Evolutionary conservation across 371 early-diverging fungal species (phyloP).

Genomic region (Syncephalis plumigaleata): DNA sequence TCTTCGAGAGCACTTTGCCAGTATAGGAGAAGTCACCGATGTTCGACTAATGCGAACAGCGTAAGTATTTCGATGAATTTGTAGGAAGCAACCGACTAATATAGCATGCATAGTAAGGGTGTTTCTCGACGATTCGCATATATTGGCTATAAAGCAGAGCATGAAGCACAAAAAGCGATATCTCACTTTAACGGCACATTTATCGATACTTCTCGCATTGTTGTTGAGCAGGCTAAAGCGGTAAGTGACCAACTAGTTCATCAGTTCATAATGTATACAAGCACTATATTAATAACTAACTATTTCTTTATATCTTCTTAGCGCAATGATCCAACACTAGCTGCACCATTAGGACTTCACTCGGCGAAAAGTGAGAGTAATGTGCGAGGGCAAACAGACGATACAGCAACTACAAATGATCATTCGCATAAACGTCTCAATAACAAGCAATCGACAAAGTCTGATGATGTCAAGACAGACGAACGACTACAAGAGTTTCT

Average conservation of each 20-base stretch:
- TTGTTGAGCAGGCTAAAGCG: constrained; percentile 75
- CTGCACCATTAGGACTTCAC: constrained; percentile 12
- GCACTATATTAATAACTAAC: too few relatives aligned
- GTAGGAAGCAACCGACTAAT: background rate
- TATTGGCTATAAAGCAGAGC: constrained; percentile 74
- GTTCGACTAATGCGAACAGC: constrained; percentile 66
- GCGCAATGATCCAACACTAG: background rate
- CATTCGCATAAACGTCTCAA: too few relatives aligned
- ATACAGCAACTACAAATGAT: too few relatives aligned
- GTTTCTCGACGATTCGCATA: constrained; percentile 79
- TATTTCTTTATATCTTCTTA: too few relatives aligned
- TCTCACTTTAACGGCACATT: constrained; percentile 77
- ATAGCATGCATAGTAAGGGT: constrained; percentile 42
- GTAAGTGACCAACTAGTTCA: too few relatives aligned
- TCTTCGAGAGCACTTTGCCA: constrained; percentile 70
- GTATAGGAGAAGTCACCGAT: constrained; percentile 80
- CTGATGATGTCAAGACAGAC: constrained; percentile 54
- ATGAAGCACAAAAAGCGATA: constrained; percentile 66
- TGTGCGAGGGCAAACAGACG: too few relatives aligned
- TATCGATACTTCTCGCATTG: constrained; percentile 74
- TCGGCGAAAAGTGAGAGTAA: too few relatives aligned
- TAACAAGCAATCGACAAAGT: constrained; percentile 10
- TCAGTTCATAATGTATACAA: too few relatives aligned
- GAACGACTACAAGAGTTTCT: constrained; percentile 80
- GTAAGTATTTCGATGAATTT: constrained; percentile 32